Percentiles rank a stretch among this genome's conserved stretches.
Conservation (phyloP, 495 filamentous ascomycete genomes). For the Pyrenula massariospora region DNA sequence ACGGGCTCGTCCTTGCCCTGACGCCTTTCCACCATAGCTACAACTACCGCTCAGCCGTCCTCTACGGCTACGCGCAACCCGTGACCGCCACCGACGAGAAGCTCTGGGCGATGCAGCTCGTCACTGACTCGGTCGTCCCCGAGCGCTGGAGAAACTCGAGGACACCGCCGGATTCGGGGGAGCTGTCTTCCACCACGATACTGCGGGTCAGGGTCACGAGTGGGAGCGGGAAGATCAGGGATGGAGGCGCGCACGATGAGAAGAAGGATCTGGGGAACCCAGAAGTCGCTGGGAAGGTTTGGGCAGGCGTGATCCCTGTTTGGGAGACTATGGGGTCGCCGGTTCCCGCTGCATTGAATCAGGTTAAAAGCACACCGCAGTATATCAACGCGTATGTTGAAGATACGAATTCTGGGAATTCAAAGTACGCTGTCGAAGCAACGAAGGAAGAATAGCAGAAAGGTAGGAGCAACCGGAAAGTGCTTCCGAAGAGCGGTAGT, state of each 20-base stretch:
- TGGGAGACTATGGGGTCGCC: constrained; percentile 57
- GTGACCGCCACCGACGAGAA: constrained; percentile 63
- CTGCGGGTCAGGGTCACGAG: constrained; percentile 56
- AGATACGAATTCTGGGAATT: constrained; percentile 39
- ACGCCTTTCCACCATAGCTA: constrained; percentile 72
- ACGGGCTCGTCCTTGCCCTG: constrained; percentile 66
- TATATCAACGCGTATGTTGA: constrained; percentile 49
- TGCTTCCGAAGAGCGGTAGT: too few species aligned
- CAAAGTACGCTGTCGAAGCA: constrained; percentile 39
- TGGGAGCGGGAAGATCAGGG: constrained; percentile 70
- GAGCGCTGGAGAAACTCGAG: constrained; percentile 60
- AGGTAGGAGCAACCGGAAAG: too few species aligned
- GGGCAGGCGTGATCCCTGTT: constrained; percentile 79
- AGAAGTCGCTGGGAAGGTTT: constrained; percentile 48
- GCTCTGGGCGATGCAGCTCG: constrained; percentile 68
- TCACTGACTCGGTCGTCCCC: constrained; percentile 64
- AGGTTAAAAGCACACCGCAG: constrained; percentile 44
- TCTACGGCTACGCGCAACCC: constrained; percentile 62
- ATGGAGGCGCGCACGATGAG: constrained; percentile 60
- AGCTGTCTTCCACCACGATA: constrained; percentile 69
- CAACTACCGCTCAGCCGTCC: constrained; percentile 77
- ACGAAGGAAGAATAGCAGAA: constrained; percentile 6
- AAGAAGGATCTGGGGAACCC: constrained; percentile 51
- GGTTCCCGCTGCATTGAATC: constrained; percentile 49
- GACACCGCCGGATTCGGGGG: constrained; percentile 57